A percentile compares a stretch with the other conserved stretches of the same genome.
phyloP scores from a whole-genome alignment of 164 flowering plant genomes.

The Dillenia suffruticosa region DNA sequence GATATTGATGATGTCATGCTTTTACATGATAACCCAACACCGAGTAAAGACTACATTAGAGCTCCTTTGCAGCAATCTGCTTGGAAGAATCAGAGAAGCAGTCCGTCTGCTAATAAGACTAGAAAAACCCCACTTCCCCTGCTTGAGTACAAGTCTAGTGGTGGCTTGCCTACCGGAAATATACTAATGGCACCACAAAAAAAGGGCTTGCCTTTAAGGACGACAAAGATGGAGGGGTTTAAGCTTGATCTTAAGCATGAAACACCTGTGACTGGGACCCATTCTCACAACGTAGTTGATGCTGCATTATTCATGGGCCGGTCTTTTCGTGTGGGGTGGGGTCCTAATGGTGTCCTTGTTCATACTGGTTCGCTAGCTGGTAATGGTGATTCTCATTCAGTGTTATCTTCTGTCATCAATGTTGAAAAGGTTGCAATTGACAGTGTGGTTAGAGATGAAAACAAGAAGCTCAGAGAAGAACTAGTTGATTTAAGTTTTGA shows the following conservation, averaged over 20 bases:
- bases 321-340: conserved; percentile 98
- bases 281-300: conserved; percentile 81
- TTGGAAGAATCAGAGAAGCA: conserved; percentile 32
- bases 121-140: conserved; percentile 75
- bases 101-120: conserved; percentile 28
- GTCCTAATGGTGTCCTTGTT: conserved; percentile 86
- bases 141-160: conserved; percentile 59
- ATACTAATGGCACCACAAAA: conserved; percentile 74
- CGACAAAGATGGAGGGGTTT: conserved; percentile 59
- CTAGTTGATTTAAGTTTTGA: conserved; percentile 67
- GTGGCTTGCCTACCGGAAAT: conserved; percentile 42
- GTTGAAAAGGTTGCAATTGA: conserved; percentile 89
- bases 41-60: conserved; percentile 32
- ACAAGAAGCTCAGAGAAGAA: conserved; percentile 60
- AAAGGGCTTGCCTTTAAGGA: conserved; percentile 45
- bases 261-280: conserved; percentile 57
- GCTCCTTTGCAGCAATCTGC: conserved; percentile 37
- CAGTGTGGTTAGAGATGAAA: conserved; percentile 74
- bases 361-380: conserved; percentile 66
- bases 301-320: conserved; percentile 95
- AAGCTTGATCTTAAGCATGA: conserved; percentile 57
- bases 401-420: conserved; percentile 68
- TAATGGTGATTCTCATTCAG: conserved; percentile 23
- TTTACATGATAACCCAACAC: conserved; percentile 30
- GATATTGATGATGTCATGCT: conserved; percentile 18